These are phyloP conservation scores for Aeschynomene evenia DNA, from an alignment of 306 rosid species.

Conservation along the genomic window DNA sequence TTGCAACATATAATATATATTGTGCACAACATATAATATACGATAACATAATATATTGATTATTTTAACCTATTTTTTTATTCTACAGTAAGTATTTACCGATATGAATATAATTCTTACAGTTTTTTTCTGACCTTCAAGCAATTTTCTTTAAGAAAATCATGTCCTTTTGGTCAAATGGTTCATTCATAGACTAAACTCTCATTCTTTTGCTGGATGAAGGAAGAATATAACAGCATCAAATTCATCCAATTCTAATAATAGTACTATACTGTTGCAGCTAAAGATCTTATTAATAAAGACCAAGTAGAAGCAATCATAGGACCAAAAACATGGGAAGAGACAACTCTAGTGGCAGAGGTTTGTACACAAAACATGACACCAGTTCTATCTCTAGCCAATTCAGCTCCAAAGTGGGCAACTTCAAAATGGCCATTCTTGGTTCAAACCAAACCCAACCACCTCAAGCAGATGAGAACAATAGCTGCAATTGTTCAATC, in stretches of 20 bases:
- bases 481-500: slow-evolving; percentile 46
- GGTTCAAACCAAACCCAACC: slow-evolving; percentile 36
- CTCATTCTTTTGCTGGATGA: not conserved
- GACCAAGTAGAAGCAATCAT: slow-evolving; percentile 43
- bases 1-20: too few relatives aligned
- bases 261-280: slow-evolving; percentile 37
- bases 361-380: slow-evolving; percentile 27
- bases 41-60: too few relatives aligned
- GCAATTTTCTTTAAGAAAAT: too few relatives aligned
- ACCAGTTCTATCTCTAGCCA: slow-evolving; percentile 46
- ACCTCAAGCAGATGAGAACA: slow-evolving; percentile 40
- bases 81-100: too few relatives aligned
- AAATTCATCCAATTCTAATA: not conserved
- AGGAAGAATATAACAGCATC: not conserved
- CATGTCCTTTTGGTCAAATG: too few relatives aligned
- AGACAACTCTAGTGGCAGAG: slow-evolving; percentile 38
- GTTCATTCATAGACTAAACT: too few relatives aligned
- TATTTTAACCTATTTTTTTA: too few relatives aligned
- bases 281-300: slow-evolving; percentile 35
- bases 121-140: too few relatives aligned
- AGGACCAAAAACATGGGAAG: slow-evolving; percentile 53
- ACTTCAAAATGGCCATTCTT: slow-evolving; percentile 40
- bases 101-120: too few relatives aligned
- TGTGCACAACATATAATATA: too few relatives aligned
- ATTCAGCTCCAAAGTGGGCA: slow-evolving; percentile 48